phyloP scores from a whole-genome alignment of 1,284 basidiomycete genomes.

The Cystobasidium pallidum region DNA sequence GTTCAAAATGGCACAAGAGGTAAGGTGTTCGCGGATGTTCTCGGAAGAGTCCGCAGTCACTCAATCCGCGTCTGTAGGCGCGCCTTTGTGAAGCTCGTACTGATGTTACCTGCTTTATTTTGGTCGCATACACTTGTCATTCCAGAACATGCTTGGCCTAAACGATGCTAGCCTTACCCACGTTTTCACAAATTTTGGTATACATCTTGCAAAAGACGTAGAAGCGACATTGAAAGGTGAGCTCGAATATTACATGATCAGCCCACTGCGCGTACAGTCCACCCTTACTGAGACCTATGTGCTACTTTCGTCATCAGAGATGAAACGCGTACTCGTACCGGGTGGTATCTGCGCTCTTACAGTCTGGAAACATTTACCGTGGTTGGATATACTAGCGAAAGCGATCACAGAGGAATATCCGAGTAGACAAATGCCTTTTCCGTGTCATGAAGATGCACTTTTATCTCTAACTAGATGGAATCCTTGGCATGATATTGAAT shows the following conservation, averaged over 20 bases:
- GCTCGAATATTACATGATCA: neutral
- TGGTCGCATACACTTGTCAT: neutral
- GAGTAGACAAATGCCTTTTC: slow-evolving; percentile 7
- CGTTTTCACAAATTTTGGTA: slow-evolving; percentile 41
- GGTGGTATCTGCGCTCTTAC: slow-evolving; percentile 43
- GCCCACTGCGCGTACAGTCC: no score
- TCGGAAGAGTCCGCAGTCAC: no score
- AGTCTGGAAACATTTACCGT: slow-evolving; percentile 37
- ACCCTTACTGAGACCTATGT: no score
- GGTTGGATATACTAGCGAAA: slow-evolving; percentile 25
- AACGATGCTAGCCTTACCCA: slow-evolving; percentile 26
- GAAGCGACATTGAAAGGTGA: slow-evolving; percentile 27
- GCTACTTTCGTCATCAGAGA: neutral
- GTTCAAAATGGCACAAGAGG: slow-evolving; percentile 34
- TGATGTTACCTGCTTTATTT: no score
- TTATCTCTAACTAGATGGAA: slow-evolving; percentile 12
- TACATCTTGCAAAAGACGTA: slow-evolving; percentile 31
- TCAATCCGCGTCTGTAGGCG: no score
- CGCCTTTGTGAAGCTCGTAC: no score
- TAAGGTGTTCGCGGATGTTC: neutral
- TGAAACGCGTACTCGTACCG: slow-evolving; percentile 28
- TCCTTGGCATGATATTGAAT: slow-evolving; percentile 25
- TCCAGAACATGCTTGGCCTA: slow-evolving; percentile 35
- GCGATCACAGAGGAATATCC: slow-evolving; percentile 13
- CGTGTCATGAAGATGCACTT: slow-evolving; percentile 19